Conservation (phyloP, 2,329 filamentous ascomycete genomes). For the Aspergillus latus region DNA sequence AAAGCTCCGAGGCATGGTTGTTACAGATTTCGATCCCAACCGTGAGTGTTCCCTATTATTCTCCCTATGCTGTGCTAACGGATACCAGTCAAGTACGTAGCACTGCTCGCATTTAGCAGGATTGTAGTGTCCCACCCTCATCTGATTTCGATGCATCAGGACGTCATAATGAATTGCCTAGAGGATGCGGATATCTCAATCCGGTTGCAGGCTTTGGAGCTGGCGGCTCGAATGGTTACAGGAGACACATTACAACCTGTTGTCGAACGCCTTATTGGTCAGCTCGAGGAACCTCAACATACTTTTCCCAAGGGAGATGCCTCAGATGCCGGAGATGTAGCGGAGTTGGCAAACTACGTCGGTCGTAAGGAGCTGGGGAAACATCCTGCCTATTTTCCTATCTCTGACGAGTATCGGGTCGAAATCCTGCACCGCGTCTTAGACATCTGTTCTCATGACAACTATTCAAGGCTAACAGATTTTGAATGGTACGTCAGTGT, state of each 20-base stretch:
- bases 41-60: conserved; percentile 55
- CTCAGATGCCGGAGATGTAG: conserved; percentile 36
- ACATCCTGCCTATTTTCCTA: neutral
- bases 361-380: neutral
- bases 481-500: conserved; percentile 98
- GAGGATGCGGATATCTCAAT: conserved; percentile 96
- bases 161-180: conserved; percentile 94
- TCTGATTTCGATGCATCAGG: conserved; percentile 87
- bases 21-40: conserved; percentile 90
- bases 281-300: conserved; percentile 68
- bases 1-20: conserved; percentile 91
- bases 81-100: conserved; percentile 85
- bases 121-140: conserved; percentile 86
- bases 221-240: conserved; percentile 92
- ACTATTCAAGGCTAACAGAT: conserved; percentile 80
- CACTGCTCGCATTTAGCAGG: conserved; percentile 89
- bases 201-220: conserved; percentile 83
- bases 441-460: conserved; percentile 85
- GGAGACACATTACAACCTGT: conserved; percentile 80
- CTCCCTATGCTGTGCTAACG: neutral
- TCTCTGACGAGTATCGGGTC: conserved; percentile 82
- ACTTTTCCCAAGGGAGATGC: conserved; percentile 41
- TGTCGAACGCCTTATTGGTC: conserved; percentile 81
- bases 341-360: conserved; percentile 9
- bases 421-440: conserved; percentile 82